Evolutionary conservation across 495 filamentous ascomycete genomes (phyloP), one percentile per base, ranked within the genome.

Genomic region (Talaromyces liani): DNA sequence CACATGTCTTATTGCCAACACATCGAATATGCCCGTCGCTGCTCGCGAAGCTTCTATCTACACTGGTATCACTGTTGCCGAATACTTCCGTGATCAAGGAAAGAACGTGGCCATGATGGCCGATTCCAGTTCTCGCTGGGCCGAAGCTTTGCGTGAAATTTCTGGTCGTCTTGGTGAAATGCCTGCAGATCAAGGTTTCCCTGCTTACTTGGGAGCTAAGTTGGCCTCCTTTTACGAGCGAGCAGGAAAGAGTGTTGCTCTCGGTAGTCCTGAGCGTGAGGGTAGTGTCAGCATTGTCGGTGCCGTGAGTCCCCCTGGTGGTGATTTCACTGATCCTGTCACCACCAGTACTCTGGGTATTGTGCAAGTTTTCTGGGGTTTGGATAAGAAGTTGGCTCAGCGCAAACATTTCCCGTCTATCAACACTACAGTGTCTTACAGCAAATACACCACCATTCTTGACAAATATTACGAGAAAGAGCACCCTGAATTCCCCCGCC

Each of bases 41-140:
- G 94, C 94, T 59, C 92, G 94, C 79, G 94, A 99, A 76, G 94
- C 94, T 64, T 99, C 94, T 54, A 99, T 99, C 72, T 99, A 98
- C 79, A 99, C 94, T 36, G 94, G 95, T 73, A 98, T 98, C 68
- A 98, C 94, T 2, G 88, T 98, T 7, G 92, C 95, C 51, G 93
- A 98, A 78, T 92, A 99, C 73, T 97, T 97, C 85, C 89, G 94
- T 75, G 94, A 99, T 71, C 93, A 97, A 79, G 94, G 94, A 66
- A 96, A 97, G 80, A 84, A 93, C 74, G 93, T 98, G 18, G 92
- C 94, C 66, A 98, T 99, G 94, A 98, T 99, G 93, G 95, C 94
- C 62, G 95, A 99, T 77, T 97, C 93, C 25, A 91, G 93, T 65
- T 99, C 95, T 55, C 91, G 94, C 66, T 99, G 95, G 94, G 94